A percentile compares a stretch with the other conserved stretches of the same genome.
Evolutionary conservation across 148 eudicot species (phyloP).

Genomic region (Persicaria tinctoria): DNA sequence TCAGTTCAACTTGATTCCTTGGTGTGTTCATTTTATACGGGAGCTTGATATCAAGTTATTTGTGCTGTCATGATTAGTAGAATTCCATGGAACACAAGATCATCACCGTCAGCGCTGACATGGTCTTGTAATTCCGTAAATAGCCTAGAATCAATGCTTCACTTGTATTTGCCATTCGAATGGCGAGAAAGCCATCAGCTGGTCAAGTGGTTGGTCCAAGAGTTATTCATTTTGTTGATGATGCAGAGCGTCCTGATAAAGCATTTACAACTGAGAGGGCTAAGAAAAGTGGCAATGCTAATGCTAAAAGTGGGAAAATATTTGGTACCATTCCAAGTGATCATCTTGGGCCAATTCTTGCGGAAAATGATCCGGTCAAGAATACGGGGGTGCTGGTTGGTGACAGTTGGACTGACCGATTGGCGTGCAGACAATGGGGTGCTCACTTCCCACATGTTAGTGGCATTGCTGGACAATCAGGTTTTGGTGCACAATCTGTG

Average conservation of each 20-base stretch:
- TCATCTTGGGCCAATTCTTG: constrained; percentile 78
- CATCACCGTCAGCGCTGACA: too few relatives aligned
- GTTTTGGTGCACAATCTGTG: constrained; percentile 73
- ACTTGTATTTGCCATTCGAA: constrained; percentile 59
- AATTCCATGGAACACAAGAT: too few relatives aligned
- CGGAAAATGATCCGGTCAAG: constrained; percentile 72
- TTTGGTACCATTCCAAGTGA: constrained; percentile 72
- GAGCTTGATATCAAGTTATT: too few relatives aligned
- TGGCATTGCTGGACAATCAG: constrained; percentile 71
- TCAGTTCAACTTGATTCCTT: too few relatives aligned
- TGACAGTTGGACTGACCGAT: constrained; percentile 54
- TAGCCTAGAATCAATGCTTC: constrained; percentile 73
- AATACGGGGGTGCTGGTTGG: constrained; percentile 77
- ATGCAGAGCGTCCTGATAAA: constrained; percentile 66
- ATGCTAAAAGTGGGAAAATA: constrained; percentile 82
- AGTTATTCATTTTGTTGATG: constrained; percentile 36
- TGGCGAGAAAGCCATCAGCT: constrained; percentile 48
- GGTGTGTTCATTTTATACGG: too few relatives aligned
- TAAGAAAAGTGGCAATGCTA: constrained; percentile 58
- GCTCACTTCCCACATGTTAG: constrained; percentile 72
- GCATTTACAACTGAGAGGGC: constrained; percentile 89
- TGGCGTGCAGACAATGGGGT: constrained; percentile 92
- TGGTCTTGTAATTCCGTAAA: too few relatives aligned
- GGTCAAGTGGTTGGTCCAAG: constrained; percentile 30
- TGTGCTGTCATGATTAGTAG: too few relatives aligned